phyloP scores from a whole-genome alignment of 805 yeast genomes.

The Starmerella kuoi region DNA sequence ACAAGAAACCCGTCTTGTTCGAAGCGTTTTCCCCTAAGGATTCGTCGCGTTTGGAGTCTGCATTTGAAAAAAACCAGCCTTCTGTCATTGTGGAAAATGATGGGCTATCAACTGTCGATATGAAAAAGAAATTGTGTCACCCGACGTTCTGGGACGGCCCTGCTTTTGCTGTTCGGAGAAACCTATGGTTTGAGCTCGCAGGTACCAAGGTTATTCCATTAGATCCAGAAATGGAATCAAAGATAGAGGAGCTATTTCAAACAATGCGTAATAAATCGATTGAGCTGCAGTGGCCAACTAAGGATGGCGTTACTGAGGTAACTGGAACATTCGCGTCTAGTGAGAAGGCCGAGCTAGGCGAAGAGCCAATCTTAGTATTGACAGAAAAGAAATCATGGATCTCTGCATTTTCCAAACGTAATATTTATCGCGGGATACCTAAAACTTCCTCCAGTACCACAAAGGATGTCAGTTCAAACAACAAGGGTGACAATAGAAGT shows the following conservation, averaged over 20 bases:
- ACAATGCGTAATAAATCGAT: not conserved
- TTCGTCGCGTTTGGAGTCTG: slow-evolving; percentile 46
- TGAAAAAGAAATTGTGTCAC: slow-evolving; percentile 39
- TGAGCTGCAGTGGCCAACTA: slow-evolving; percentile 1
- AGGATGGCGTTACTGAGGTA: not conserved
- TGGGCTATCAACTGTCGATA: slow-evolving; percentile 58
- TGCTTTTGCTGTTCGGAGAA: slow-evolving; percentile 65
- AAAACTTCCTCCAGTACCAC: not conserved
- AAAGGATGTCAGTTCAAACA: too few species aligned
- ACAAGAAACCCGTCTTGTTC: slow-evolving; percentile 42
- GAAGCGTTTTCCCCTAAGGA: slow-evolving; percentile 57
- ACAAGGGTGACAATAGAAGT: too few species aligned
- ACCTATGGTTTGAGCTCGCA: slow-evolving; percentile 58
- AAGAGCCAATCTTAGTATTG: slow-evolving; percentile 1
- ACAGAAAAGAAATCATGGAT: slow-evolving; percentile 3
- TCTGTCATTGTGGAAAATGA: slow-evolving; percentile 67
- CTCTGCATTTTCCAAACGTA: slow-evolving; percentile 3
- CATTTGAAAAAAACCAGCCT: slow-evolving; percentile 24
- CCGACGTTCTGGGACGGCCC: slow-evolving; percentile 91
- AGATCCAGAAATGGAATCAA: slow-evolving; percentile 37
- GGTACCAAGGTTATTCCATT: slow-evolving; percentile 43
- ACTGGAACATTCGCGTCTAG: not conserved
- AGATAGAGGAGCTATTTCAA: slow-evolving; percentile 46
- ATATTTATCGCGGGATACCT: slow-evolving; percentile 5
- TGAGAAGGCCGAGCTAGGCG: not conserved